Evolutionary conservation across 2,329 filamentous ascomycete species (phyloP).

Genomic region (Xylariaceae sp.): DNA sequence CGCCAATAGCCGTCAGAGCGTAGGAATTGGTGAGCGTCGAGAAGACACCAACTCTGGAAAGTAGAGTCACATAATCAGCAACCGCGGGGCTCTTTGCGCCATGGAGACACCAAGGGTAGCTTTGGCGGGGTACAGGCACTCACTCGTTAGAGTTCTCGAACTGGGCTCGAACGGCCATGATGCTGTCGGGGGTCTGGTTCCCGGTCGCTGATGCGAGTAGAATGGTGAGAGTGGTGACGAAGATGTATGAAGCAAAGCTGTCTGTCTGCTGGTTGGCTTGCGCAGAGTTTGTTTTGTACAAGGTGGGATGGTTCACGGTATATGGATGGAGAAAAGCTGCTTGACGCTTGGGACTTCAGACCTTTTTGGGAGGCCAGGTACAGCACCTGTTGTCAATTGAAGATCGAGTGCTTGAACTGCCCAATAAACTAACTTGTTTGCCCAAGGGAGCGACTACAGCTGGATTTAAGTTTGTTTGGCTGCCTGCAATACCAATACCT

Average conservation of each 20-base stretch:
- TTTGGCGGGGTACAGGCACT: slow-evolving; percentile 38
- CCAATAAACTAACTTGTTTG: too few relatives aligned
- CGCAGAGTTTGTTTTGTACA: too few relatives aligned
- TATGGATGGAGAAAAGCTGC: too few relatives aligned
- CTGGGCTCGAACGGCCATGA: slow-evolving; percentile 68
- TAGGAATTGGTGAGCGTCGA: slow-evolving; percentile 96
- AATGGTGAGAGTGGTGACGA: slow-evolving; percentile 15
- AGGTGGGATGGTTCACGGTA: too few relatives aligned
- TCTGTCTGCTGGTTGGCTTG: background rate
- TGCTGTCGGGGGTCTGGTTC: slow-evolving; percentile 25
- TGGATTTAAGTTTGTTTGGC: too few relatives aligned
- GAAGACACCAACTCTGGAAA: slow-evolving; percentile 85
- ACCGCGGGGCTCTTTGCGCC: slow-evolving; percentile 20
- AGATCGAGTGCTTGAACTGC: too few relatives aligned
- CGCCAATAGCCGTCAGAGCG: slow-evolving; percentile 88
- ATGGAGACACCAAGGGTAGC: background rate
- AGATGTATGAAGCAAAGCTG: background rate
- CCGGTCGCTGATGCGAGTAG: slow-evolving; percentile 15
- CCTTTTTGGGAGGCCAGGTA: too few relatives aligned
- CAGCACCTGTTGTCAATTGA: too few relatives aligned
- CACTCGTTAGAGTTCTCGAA: slow-evolving; percentile 93
- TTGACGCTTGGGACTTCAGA: too few relatives aligned
- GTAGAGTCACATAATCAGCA: slow-evolving; percentile 15
- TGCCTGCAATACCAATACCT: too few relatives aligned
- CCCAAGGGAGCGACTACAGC: too few relatives aligned